A percentile compares a stretch with the other conserved stretches of the same genome.
Conservation (phyloP, 2,329 filamentous ascomycete species). For the Ilyonectria destructans region DNA sequence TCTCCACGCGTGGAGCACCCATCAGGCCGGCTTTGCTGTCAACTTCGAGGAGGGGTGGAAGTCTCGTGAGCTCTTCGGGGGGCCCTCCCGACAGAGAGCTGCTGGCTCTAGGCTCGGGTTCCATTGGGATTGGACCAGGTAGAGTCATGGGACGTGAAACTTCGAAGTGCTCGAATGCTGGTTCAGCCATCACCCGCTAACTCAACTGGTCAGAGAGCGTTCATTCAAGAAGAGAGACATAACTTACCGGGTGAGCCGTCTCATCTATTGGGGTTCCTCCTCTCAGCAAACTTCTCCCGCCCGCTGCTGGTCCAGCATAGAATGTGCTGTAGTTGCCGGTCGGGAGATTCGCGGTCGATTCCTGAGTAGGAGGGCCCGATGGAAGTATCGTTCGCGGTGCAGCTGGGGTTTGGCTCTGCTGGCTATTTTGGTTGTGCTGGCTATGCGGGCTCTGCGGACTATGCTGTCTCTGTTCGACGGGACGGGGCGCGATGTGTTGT, state of each 20-base stretch:
- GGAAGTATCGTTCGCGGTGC: slow-evolving; percentile 11
- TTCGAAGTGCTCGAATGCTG: slow-evolving; percentile 12
- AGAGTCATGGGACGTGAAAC: background rate
- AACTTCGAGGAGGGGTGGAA: slow-evolving; percentile 25
- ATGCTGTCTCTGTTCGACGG: slow-evolving; percentile 29
- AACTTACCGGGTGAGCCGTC: slow-evolving; percentile 19
- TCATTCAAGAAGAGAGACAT: background rate
- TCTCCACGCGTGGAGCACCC: slow-evolving; percentile 11
- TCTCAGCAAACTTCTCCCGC: slow-evolving; percentile 3
- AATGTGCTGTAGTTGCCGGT: slow-evolving; percentile 23
- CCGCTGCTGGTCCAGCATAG: background rate
- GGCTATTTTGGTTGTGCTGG: background rate
- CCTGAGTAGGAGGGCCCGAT: slow-evolving; percentile 7
- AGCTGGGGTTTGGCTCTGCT: slow-evolving; percentile 1
- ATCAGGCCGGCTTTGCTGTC: slow-evolving; percentile 7
- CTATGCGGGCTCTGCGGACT: slow-evolving; percentile 3
- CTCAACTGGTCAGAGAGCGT: background rate
- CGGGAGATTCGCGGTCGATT: slow-evolving; percentile 1
- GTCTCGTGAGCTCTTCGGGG: slow-evolving; percentile 10
- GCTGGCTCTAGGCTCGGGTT: slow-evolving; percentile 22
- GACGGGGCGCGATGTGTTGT: slow-evolving; percentile 53
- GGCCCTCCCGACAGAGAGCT: slow-evolving; percentile 2
- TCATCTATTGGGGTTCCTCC: slow-evolving; percentile 12
- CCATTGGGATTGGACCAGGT: slow-evolving; percentile 26
- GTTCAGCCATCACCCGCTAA: slow-evolving; percentile 29